phyloP scores from a whole-genome alignment of 2,329 filamentous ascomycete genomes.

The Thielaviopsis populi region DNA sequence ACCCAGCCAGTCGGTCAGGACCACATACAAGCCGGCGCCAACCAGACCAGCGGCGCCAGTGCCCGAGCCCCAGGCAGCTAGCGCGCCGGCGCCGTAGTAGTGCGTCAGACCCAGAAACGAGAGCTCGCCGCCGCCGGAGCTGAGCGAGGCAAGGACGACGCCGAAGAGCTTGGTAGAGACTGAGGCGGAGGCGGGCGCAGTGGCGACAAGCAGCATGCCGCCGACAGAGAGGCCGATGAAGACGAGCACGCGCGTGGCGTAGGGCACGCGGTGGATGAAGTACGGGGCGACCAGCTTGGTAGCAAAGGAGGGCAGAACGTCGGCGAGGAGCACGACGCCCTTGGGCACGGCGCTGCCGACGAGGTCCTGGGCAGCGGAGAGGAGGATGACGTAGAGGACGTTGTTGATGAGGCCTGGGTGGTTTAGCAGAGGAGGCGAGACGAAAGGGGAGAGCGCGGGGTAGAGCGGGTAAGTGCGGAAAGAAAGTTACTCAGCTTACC shows the following conservation, averaged over 20 bases:
- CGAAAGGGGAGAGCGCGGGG: too few species aligned
- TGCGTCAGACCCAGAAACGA: constrained; percentile 86
- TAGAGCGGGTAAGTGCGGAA: too few species aligned
- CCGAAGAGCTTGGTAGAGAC: constrained; percentile 62
- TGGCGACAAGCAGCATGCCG: constrained; percentile 80
- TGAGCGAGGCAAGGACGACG: constrained; percentile 70
- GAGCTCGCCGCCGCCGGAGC: constrained; percentile 74
- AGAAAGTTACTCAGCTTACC: constrained; percentile 37
- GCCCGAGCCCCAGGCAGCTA: constrained; percentile 84
- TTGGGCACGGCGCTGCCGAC: constrained; percentile 76
- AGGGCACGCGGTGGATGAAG: constrained; percentile 80
- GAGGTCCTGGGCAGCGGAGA: constrained; percentile 87
- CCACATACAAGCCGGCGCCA: constrained; percentile 75
- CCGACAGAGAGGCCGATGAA: constrained; percentile 62
- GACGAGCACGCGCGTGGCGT: constrained; percentile 55
- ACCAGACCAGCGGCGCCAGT: constrained; percentile 79
- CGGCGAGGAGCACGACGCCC: constrained; percentile 79
- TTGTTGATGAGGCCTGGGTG: constrained; percentile 58
- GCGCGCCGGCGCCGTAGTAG: constrained; percentile 74
- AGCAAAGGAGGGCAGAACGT: constrained; percentile 78
- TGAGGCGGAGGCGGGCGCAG: constrained; percentile 45
- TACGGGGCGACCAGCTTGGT: constrained; percentile 84
- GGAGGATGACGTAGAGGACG: constrained; percentile 92
- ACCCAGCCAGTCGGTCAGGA: constrained; percentile 66
- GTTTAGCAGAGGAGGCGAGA: constrained; percentile 14